Base-by-base conservation (phyloP, 1,284 basidiomycete species). In the Cutaneotrichosporon daszewskae region DNA sequence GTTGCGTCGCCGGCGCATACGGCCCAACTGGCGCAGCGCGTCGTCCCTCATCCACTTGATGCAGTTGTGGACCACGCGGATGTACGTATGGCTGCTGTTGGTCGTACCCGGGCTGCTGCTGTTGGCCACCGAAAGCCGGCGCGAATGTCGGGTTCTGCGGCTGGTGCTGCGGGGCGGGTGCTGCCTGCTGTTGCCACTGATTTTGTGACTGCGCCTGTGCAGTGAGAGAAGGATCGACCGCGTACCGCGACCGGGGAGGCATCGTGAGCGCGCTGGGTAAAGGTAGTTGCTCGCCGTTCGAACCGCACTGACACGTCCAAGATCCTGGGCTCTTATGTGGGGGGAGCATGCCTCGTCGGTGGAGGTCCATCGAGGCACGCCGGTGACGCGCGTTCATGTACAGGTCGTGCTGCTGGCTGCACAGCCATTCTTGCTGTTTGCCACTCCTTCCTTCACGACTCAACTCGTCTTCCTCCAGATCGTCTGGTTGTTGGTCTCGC, bases 201-300 rank as follows among this genome's bases (percentile, higher is more conserved):
- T 52, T 49, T 24, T 24, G 55, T 47, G 14, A 49, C 36, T 36
- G 45, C 7, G 26, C 40, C n/a, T 40, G 35, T 26, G 51, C 61
- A 16, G 54, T 54, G 16, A 72, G 57, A 27, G 65, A 66, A 7
- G 69, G 69, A 41, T 72, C 69, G 7, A 71, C 66, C 14, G 65
- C 69, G 43, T 72, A 66, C 19, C 69, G 50, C 14, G 67, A 66
- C 29, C 67, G 37, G 0, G 67, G 67, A n/a, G 67, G 59, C 67
- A 69, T 69, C 16, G 13, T 48, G 26, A 27, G 9, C 9, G 9
- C 14, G 26, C 14, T 10, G n/a, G 16, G 29, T 29, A 13, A 17
- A 23, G 13, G 32, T 42, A 31, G 20, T 29, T 18, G 27, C 12
- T 27, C 20, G 16, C 28, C 16, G 28, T 31, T 31, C 13, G 28